Percentiles rank a stretch among this genome's conserved stretches.
Conservation (phyloP, 371 early-diverging fungal species). For the Encephalitozoon intestinalis region DNA sequence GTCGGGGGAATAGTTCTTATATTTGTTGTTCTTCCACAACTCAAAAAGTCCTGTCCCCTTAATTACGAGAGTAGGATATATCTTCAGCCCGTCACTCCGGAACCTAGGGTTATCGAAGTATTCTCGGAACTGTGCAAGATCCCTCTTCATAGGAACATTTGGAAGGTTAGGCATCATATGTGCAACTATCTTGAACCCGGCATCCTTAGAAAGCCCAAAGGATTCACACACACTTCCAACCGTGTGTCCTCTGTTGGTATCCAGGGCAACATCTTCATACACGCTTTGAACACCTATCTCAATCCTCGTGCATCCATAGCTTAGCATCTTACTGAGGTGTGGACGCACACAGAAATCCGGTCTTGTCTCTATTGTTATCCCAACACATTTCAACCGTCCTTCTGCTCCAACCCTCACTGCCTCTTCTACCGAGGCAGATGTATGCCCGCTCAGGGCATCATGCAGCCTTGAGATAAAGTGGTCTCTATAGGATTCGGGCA, state of each 20-base stretch:
- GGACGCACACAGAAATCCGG: slow-evolving; percentile 96
- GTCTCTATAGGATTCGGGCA: slow-evolving; percentile 82
- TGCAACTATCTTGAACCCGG: slow-evolving; percentile 97
- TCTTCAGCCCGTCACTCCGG: slow-evolving; percentile 93
- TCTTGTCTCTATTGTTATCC: slow-evolving; percentile 98
- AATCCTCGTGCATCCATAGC: slow-evolving; percentile 96
- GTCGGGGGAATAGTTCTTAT: slow-evolving; percentile 94
- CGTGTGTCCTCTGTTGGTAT: slow-evolving; percentile 97
- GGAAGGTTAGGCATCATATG: slow-evolving; percentile 99
- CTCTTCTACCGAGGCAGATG: slow-evolving; percentile 78
- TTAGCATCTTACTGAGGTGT: slow-evolving; percentile 90
- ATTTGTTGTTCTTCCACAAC: slow-evolving; percentile 92
- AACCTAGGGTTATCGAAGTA: slow-evolving; percentile 97
- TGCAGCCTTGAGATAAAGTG: slow-evolving; percentile 93
- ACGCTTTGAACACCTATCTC: slow-evolving; percentile 99
- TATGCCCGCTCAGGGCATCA: slow-evolving; percentile 85
- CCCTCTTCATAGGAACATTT: slow-evolving; percentile 97
- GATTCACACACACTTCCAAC: slow-evolving; percentile 90
- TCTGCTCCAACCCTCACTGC: slow-evolving; percentile 80
- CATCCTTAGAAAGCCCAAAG: slow-evolving; percentile 92
- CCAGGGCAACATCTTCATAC: slow-evolving; percentile 97
- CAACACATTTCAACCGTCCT: slow-evolving; percentile 89
- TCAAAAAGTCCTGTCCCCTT: slow-evolving; percentile 98
- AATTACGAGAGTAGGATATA: slow-evolving; percentile 98
- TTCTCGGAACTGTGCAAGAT: slow-evolving; percentile 91